phyloP scores from a whole-genome alignment of 2,329 filamentous ascomycete genomes.

The Cladosporium sp. region DNA sequence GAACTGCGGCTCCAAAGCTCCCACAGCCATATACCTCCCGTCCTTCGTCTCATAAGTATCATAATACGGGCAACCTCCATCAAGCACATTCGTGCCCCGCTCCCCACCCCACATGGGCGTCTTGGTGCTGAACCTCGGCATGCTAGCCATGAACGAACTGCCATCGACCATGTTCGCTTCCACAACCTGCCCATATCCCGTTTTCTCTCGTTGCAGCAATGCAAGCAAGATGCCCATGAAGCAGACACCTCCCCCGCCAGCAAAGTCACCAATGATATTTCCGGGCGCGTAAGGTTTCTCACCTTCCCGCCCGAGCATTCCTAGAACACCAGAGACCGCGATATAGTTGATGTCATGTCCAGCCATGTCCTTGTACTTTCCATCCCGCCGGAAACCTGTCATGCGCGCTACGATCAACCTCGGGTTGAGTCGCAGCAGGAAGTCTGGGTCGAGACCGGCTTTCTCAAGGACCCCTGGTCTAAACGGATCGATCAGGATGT shows the following conservation, averaged over 20 bases:
- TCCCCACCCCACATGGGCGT: constrained; percentile 57
- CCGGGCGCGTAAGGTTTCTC: constrained; percentile 71
- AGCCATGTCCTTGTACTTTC: constrained; percentile 80
- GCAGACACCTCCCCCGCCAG: constrained; percentile 76
- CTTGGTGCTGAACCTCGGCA: constrained; percentile 65
- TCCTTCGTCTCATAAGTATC: constrained; percentile 83
- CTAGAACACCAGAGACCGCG: constrained; percentile 74
- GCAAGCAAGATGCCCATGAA: constrained; percentile 81
- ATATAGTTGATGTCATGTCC: constrained; percentile 97
- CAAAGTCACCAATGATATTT: constrained; percentile 88
- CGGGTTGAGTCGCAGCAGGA: constrained; percentile 64
- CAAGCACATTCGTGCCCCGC: constrained; percentile 72
- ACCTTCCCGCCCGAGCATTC: constrained; percentile 65
- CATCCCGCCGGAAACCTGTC: constrained; percentile 85
- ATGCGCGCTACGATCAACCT: constrained; percentile 76
- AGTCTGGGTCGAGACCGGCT: constrained; percentile 67
- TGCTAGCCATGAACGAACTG: constrained; percentile 69
- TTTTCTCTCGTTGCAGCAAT: constrained; percentile 59
- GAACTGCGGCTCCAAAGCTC: constrained; percentile 84
- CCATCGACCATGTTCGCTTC: constrained; percentile 98
- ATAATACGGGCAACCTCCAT: constrained; percentile 84
- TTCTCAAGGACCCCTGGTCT: constrained; percentile 86
- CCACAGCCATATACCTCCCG: constrained; percentile 75
- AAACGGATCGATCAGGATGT: constrained; percentile 90
- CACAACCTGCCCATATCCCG: constrained; percentile 76